Conservation (phyloP, 164 flowering plant species). For the Magnolia kwangsiensis region DNA sequence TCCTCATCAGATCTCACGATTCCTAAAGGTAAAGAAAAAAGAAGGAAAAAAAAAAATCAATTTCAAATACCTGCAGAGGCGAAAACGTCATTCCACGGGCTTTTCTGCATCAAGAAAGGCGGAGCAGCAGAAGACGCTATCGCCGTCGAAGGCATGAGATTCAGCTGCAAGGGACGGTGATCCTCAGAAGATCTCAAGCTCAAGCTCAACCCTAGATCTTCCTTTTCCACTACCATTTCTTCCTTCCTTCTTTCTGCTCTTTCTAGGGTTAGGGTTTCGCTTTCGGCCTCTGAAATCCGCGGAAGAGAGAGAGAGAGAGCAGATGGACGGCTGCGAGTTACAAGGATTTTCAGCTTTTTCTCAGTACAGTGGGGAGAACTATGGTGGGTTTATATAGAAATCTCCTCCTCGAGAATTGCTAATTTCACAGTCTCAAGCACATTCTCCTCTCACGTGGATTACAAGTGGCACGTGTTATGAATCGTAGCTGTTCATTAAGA, state of each 20-base stretch:
- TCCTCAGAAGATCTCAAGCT: conserved; percentile 8
- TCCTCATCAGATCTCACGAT: background rate
- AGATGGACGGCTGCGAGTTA: background rate
- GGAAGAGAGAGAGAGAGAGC: background rate
- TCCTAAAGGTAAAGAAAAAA: background rate
- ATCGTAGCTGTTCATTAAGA: too few species aligned
- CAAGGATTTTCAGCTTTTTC: background rate
- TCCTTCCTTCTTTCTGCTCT: background rate
- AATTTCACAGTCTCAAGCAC: too few species aligned
- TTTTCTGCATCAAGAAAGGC: background rate
- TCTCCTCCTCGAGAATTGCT: too few species aligned
- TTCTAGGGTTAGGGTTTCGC: background rate
- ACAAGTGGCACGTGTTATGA: too few species aligned
- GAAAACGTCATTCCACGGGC: conserved; percentile 5
- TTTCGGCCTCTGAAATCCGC: background rate
- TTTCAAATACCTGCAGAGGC: conserved; percentile 1
- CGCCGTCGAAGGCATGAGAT: conserved; percentile 6
- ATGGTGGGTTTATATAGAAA: background rate
- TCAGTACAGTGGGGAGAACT: background rate
- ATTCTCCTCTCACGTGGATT: too few species aligned
- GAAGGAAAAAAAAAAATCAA: background rate
- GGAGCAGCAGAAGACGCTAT: conserved; percentile 1
- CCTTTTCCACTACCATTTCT: conserved; percentile 48
- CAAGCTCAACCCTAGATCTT: conserved; percentile 68
- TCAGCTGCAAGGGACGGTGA: conserved; percentile 7